Evolutionary conservation across 805 yeast species (phyloP), one percentile per base, ranked within the genome.

Genomic region (Komagataella pseudopastoris): DNA sequence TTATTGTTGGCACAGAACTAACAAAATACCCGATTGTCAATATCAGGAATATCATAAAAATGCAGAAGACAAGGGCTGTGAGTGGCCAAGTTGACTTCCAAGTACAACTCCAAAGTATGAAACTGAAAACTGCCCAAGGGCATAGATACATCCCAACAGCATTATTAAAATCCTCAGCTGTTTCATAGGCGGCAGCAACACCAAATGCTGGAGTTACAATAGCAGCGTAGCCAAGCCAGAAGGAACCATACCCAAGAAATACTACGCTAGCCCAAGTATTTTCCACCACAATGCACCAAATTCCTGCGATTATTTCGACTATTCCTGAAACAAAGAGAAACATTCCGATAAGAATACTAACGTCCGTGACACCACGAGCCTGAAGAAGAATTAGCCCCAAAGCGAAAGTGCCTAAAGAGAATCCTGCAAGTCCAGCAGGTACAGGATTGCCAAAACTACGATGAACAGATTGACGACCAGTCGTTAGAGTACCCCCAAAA

Each of bases 211-310:
- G 70, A 54, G 74, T 70, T 51, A 69, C 60, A 6, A 77, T 64
- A 5, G 39, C 39, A 3, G 76, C 76, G 57, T 69, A 77, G 2
- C 75, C 66, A 51, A 74, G 62, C 76, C 80, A 78, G 60, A 78
- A 78, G 1, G 79, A 76, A 23, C 82, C 83, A 63, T 72, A 78
- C 60, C 74, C 71, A 23, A 71, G 63, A 49, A 78, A 69, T 1
- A 78, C 76, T 47, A 79, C 72, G 44, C 73, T 74, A 22, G 78
- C 83, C 72, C 80, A 78, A 1, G 80, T 74, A 60, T 77, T 77
- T 49, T 80, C 80, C 44, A 71, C 58, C 17, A 71, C 55, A 49
- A 77, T 60, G 57, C 79, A 77, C 70, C 79, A 71, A 7, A 76
- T 56, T 3, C 83, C 83, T 44, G 75, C 74, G 45, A 76, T 64